Percentiles rank a stretch among this genome's conserved stretches.
Conservation (phyloP, 2,329 filamentous ascomycete species). For the Aspergillus sergii region DNA sequence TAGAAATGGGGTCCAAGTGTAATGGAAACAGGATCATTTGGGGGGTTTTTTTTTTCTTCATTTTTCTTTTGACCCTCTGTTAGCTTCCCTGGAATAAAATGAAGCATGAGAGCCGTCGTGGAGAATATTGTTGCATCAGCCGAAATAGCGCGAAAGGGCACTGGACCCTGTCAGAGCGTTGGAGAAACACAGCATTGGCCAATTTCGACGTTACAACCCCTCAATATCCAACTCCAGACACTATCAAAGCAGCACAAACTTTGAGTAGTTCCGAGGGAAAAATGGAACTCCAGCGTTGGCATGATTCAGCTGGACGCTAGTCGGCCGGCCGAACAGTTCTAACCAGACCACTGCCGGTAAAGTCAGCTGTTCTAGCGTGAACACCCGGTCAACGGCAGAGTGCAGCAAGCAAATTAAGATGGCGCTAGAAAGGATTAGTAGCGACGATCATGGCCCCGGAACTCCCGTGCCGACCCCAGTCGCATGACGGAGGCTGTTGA, state of each 20-base stretch:
- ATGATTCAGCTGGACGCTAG: constrained; percentile 16
- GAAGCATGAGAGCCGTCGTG: constrained; percentile 20
- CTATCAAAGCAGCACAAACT: constrained; percentile 27
- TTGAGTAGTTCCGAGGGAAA: constrained; percentile 23
- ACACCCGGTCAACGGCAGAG: constrained; percentile 35
- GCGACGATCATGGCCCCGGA: constrained; percentile 33
- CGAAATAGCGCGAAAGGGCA: constrained; percentile 13
- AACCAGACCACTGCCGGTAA: constrained; percentile 26
- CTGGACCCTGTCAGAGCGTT: constrained; percentile 23
- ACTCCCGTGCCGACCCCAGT: constrained; percentile 38
- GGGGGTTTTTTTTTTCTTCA: constrained; percentile 6
- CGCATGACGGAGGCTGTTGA: constrained; percentile 27
- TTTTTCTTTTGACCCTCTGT: constrained; percentile 3
- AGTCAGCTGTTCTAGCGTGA: constrained; percentile 36
- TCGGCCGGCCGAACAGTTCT: constrained; percentile 19
- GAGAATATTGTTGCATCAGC: constrained; percentile 28
- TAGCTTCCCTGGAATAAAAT: constrained; percentile 11
- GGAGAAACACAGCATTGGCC: constrained; percentile 32
- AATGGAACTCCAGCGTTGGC: constrained; percentile 21
- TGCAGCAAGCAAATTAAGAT: constrained; percentile 39
- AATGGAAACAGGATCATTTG: constrained; percentile 17
- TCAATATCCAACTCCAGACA: constrained; percentile 25
- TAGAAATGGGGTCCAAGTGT: constrained; percentile 32
- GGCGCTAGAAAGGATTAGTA: constrained; percentile 37
- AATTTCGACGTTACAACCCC: constrained; percentile 32